These are phyloP conservation scores for Quercus lobata DNA, from an alignment of 331 rosid genomes.

Conservation along the genomic window DNA sequence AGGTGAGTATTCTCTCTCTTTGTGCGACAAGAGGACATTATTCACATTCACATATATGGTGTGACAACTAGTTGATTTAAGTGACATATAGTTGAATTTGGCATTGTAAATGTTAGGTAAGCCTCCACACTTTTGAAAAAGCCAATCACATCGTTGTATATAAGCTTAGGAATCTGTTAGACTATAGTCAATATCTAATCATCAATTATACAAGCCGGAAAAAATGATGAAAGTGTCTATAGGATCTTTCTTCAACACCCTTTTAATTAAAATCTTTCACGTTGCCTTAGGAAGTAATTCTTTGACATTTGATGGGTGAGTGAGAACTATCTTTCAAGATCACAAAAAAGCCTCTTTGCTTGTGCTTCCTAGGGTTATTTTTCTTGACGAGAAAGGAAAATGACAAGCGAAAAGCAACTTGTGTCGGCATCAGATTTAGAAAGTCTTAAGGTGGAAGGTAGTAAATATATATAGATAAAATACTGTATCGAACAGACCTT, in stretches of 20 bases:
- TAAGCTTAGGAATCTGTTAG: constrained; percentile 18
- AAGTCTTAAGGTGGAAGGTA: not conserved
- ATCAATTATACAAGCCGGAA: not conserved
- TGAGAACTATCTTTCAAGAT: constrained; percentile 33
- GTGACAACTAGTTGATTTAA: constrained; percentile 20
- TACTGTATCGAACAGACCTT: too few species aligned
- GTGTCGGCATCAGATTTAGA: constrained; percentile 17
- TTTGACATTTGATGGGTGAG: constrained; percentile 46
- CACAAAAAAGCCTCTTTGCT: constrained; percentile 17
- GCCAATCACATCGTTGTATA: constrained; percentile 1
- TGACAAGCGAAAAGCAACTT: constrained; percentile 22
- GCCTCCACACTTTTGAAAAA: constrained; percentile 24
- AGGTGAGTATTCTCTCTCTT: not conserved
- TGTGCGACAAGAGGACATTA: not conserved
- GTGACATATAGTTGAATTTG: constrained; percentile 34
- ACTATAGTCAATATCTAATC: constrained; percentile 7
- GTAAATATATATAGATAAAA: not conserved
- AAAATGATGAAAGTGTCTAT: not conserved
- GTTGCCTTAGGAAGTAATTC: constrained; percentile 38
- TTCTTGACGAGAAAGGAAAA: constrained; percentile 30
- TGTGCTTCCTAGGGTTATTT: constrained; percentile 31
- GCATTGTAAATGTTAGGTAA: constrained; percentile 46
- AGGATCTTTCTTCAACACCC: not conserved
- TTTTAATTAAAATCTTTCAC: not conserved
- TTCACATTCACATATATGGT: constrained; percentile 7